These are phyloP conservation scores for Leishmania aethiopica DNA, from an alignment of 208 protist species.

Conservation along the genomic window DNA sequence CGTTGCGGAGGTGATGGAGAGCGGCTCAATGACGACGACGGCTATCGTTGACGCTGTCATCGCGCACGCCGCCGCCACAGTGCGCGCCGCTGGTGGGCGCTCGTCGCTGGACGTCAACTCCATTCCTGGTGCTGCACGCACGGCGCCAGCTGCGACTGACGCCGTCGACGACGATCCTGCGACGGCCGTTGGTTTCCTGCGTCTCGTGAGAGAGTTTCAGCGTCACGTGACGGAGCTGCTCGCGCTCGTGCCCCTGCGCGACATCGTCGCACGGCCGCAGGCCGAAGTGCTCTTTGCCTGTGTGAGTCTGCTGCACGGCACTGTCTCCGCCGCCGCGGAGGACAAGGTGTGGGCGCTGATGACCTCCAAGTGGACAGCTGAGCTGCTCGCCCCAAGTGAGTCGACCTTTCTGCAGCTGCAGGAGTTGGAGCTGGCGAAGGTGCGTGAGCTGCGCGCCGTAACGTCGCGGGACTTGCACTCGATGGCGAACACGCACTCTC, in stretches of 20 bases:
- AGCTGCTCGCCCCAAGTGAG: constrained; percentile 45
- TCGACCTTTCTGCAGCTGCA: constrained; percentile 39
- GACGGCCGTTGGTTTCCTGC: constrained; percentile 14
- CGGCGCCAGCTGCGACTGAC: background rate
- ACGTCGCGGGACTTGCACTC: background rate
- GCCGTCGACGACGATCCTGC: constrained; percentile 11
- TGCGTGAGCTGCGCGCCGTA: constrained; percentile 33
- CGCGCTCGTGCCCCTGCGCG: constrained; percentile 35
- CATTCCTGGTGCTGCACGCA: background rate
- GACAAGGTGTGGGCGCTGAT: constrained; percentile 51
- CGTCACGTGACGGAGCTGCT: constrained; percentile 37
- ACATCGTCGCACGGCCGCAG: constrained; percentile 37
- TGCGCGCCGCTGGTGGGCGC: constrained; percentile 17
- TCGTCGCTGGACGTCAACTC: constrained; percentile 8
- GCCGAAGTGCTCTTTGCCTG: constrained; percentile 40
- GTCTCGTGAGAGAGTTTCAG: constrained; percentile 16
- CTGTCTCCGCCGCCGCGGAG: constrained; percentile 21
- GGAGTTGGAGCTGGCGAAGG: constrained; percentile 36
- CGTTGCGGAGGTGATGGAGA: constrained; percentile 26
- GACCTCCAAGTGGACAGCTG: constrained; percentile 38
- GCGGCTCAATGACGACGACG: constrained; percentile 17
- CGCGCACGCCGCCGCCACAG: constrained; percentile 17
- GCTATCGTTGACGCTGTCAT: constrained; percentile 41
- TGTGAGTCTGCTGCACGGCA: constrained; percentile 27
- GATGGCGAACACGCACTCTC: background rate